phyloP scores from a whole-genome alignment of 2,329 filamentous ascomycete genomes.

The Aaosphaeria arxii region DNA sequence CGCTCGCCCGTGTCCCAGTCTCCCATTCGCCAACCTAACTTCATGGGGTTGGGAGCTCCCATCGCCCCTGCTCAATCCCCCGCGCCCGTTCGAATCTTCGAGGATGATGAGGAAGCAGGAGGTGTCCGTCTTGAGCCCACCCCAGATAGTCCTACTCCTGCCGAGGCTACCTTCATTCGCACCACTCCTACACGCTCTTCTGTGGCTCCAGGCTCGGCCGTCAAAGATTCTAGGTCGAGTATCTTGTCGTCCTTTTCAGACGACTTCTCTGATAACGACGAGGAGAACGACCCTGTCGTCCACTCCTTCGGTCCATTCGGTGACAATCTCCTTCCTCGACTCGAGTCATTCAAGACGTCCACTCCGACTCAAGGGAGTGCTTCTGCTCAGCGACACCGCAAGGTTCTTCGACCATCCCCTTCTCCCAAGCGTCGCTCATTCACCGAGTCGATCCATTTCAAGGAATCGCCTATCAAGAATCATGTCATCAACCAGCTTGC shows the following conservation, averaged over 20 bases:
- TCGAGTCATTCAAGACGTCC: conserved; percentile 69
- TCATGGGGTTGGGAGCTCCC: conserved; percentile 29
- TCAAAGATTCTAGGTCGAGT: conserved; percentile 20
- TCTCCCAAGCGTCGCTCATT: conserved; percentile 27
- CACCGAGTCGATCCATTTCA: conserved; percentile 24
- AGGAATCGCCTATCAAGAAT: conserved; percentile 61
- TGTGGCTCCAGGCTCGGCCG: conserved; percentile 14
- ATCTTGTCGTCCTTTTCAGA: conserved; percentile 42
- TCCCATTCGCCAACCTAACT: conserved; percentile 50
- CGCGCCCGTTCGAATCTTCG: conserved; percentile 34
- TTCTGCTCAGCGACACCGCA: conserved; percentile 27
- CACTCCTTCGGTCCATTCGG: conserved; percentile 91
- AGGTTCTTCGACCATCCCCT: conserved; percentile 22
- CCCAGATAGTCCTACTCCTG: conserved; percentile 15
- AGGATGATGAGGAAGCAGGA: conserved; percentile 34
- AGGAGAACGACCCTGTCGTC: conserved; percentile 91
- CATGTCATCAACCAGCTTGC: conserved; percentile 95
- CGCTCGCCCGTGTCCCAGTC: conserved; percentile 76
- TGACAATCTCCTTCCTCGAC: conserved; percentile 75
- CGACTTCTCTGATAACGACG: conserved; percentile 70
- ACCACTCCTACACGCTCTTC: conserved; percentile 19
- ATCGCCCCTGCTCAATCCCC: conserved; percentile 26
- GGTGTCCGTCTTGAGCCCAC: conserved; percentile 16
- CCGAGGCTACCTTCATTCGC: conserved; percentile 28
- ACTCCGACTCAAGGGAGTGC: conserved; percentile 53